A percentile compares a stretch with the other conserved stretches of the same genome.
Conservation (phyloP, 208 protist genomes). For the Angomonas deanei region DNA sequence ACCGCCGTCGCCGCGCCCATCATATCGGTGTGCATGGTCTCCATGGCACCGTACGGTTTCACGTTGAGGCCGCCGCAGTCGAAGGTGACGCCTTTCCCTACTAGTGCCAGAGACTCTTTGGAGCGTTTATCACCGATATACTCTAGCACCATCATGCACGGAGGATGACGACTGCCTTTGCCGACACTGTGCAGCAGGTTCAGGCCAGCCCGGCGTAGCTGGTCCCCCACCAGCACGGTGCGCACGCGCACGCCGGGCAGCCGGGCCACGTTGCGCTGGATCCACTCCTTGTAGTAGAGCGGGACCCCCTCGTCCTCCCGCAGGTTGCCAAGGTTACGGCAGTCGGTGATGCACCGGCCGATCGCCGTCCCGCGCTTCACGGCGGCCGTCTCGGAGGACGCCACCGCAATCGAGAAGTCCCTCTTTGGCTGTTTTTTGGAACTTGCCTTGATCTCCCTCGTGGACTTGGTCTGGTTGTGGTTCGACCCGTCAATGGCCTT, state of each 20-base stretch:
- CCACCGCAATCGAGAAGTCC: background rate
- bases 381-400: conserved; percentile 12
- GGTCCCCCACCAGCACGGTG: conserved; percentile 45
- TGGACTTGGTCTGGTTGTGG: background rate
- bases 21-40: conserved; percentile 92
- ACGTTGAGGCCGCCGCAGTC: conserved; percentile 89
- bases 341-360: conserved; percentile 70
- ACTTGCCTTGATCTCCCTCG: background rate
- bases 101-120: conserved; percentile 42
- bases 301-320: conserved; percentile 78
- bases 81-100: conserved; percentile 91
- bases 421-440: background rate
- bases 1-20: conserved; percentile 85
- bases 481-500: conserved; percentile 1
- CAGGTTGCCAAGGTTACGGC: conserved; percentile 75
- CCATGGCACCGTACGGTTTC: conserved; percentile 88
- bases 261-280: conserved; percentile 18
- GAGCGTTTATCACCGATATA: conserved; percentile 60
- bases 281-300: conserved; percentile 74
- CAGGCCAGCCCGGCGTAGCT: conserved; percentile 45
- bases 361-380: conserved; percentile 57
- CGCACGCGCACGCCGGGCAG: conserved; percentile 42
- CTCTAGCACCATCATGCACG: conserved; percentile 76
- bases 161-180: conserved; percentile 60
- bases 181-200: conserved; percentile 79